These are phyloP conservation scores for Jaltomata sinuosa DNA, from an alignment of 257 asterid genomes.

Conservation along the genomic window DNA sequence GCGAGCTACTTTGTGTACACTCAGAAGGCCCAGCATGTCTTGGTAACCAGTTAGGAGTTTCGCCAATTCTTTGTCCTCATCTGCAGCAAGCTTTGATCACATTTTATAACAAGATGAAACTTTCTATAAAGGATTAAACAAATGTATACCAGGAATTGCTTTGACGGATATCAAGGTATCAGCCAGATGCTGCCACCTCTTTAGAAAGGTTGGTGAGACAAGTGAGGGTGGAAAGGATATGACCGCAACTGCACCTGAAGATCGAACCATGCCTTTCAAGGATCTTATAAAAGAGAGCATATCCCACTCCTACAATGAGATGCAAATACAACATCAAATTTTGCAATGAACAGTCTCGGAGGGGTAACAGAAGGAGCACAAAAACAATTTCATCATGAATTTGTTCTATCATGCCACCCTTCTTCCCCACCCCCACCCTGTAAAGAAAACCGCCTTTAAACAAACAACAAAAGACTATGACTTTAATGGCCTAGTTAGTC, in stretches of 20 bases:
- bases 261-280: conserved; percentile 55
- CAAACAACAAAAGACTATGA: not conserved
- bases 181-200: conserved; percentile 93
- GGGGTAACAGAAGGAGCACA: not conserved
- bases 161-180: conserved; percentile 79
- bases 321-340: not conserved
- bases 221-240: conserved; percentile 80
- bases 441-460: not conserved
- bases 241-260: conserved; percentile 83
- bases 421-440: not conserved
- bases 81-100: conserved; percentile 30
- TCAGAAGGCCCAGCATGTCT: conserved; percentile 95
- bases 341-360: not conserved
- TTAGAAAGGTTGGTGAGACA: conserved; percentile 55
- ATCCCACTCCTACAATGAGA: conserved; percentile 65
- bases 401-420: not conserved
- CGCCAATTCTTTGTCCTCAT: conserved; percentile 91
- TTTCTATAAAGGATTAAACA: not conserved
- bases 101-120: not conserved
- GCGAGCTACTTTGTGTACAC: conserved; percentile 85
- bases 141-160: conserved; percentile 72
- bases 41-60: conserved; percentile 92
- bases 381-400: not conserved
- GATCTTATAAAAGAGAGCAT: conserved; percentile 75
- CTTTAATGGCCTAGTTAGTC: not conserved